Percentiles rank a stretch among this genome's conserved stretches.
Evolutionary conservation across 2,329 filamentous ascomycete genomes (phyloP).

Genomic region (Fusarium solani-melongenae): DNA sequence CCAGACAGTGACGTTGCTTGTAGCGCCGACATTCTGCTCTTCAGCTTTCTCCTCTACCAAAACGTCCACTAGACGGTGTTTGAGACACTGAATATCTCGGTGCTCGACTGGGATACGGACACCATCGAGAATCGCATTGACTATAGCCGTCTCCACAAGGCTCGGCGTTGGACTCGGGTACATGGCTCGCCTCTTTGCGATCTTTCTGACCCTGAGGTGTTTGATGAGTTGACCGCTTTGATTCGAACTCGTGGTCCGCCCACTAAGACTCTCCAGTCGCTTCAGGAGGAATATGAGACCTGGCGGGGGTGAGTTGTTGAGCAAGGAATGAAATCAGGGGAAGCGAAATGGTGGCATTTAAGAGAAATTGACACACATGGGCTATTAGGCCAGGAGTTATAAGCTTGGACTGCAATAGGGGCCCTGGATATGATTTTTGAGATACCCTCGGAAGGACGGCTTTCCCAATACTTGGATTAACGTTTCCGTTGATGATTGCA

Average conservation of each 20-base stretch:
- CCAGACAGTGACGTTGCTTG: neutral
- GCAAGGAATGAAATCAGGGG: neutral
- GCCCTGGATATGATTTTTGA: neutral
- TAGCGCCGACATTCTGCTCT: neutral
- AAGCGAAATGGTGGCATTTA: neutral
- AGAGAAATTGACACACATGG: neutral
- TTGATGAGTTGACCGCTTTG: neutral
- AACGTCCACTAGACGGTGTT: neutral
- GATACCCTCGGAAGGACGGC: neutral
- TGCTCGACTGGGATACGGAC: neutral
- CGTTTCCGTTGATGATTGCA: neutral
- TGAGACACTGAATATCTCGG: neutral
- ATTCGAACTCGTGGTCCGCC: neutral
- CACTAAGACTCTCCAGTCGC: neutral
- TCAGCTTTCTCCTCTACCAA: neutral
- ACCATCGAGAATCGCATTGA: neutral
- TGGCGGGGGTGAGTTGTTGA: neutral
- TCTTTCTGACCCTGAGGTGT: neutral
- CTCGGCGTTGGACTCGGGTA: neutral
- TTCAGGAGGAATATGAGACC: neutral
- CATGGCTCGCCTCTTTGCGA: neutral
- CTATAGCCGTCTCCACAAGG: neutral
- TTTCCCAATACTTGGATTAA: neutral
- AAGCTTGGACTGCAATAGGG: neutral
- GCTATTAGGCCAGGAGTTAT: neutral